Conservation (phyloP, 106 monocot species). For the Vanilla planifolia region DNA sequence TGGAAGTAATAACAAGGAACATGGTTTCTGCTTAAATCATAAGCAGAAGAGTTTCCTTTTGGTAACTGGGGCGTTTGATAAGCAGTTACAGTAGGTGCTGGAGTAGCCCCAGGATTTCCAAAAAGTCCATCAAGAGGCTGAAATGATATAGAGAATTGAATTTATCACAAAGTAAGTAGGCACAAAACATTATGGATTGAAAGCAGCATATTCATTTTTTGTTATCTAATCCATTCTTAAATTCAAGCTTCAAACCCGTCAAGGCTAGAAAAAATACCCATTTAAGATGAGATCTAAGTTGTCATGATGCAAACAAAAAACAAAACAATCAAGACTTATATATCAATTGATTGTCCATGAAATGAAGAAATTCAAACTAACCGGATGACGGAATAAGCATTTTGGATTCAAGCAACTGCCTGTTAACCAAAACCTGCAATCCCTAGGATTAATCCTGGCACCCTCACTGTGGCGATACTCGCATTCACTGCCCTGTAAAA, state of each 20-base stretch:
- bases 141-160: conserved; percentile 9
- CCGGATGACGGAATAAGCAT: conserved; percentile 81
- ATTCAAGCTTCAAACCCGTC: too few relatives aligned
- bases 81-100: conserved; percentile 14
- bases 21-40: conserved; percentile 31
- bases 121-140: conserved; percentile 73
- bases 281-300: too few relatives aligned
- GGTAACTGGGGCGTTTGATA: conserved; percentile 9
- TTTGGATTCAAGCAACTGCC: conserved; percentile 78
- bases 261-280: too few relatives aligned
- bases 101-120: conserved; percentile 17
- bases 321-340: too few relatives aligned
- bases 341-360: too few relatives aligned
- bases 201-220: neutral
- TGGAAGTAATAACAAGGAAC: conserved; percentile 57
- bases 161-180: neutral
- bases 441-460: conserved; percentile 73
- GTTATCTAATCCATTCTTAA: too few relatives aligned
- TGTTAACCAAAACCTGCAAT: conserved; percentile 79
- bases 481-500: conserved; percentile 75
- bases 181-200: too few relatives aligned
- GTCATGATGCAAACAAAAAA: too few relatives aligned
- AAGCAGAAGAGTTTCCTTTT: conserved; percentile 12
- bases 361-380: conserved; percentile 17
- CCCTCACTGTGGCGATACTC: conserved; percentile 80